These are phyloP conservation scores for Zygosaccharomyces lentus DNA, from an alignment of 805 yeast genomes.

Conservation along the genomic window DNA sequence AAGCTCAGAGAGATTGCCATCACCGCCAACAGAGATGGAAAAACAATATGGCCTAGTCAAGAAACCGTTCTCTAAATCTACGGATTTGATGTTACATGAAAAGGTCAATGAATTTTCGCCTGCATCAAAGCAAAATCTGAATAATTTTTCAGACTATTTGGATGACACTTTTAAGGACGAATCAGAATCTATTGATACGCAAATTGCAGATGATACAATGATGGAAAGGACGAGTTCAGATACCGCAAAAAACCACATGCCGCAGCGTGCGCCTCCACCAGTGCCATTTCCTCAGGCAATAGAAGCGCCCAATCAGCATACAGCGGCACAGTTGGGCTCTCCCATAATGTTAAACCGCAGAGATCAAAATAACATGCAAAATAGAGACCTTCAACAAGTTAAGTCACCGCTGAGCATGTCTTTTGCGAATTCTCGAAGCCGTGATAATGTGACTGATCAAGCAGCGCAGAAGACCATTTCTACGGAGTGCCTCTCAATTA, in stretches of 20 bases:
- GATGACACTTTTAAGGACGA: constrained; percentile 24
- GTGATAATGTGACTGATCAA: constrained; percentile 1
- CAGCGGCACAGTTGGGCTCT: constrained; percentile 19
- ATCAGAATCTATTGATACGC: constrained; percentile 5
- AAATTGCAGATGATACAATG: not conserved
- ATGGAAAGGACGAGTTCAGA: constrained; percentile 1
- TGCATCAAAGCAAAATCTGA: constrained; percentile 26
- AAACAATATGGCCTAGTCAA: constrained; percentile 2
- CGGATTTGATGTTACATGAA: not conserved
- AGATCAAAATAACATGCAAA: constrained; percentile 3
- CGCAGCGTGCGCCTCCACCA: constrained; percentile 16
- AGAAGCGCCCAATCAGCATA: constrained; percentile 7
- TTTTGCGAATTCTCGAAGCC: constrained; percentile 1
- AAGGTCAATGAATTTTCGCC: constrained; percentile 29
- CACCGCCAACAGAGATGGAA: constrained; percentile 6
- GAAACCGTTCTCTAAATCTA: constrained; percentile 6
- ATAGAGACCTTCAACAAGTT: not conserved
- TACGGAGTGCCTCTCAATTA: constrained; percentile 8
- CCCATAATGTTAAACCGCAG: constrained; percentile 22
- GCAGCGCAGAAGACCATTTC: not conserved
- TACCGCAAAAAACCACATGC: not conserved
- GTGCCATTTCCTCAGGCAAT: constrained; percentile 9
- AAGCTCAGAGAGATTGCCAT: constrained; percentile 2
- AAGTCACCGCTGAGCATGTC: constrained; percentile 6
- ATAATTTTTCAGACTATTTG: constrained; percentile 27